phyloP scores from a whole-genome alignment of 176 grass and related monocot genomes.

The Miscanthus lutarioriparius region DNA sequence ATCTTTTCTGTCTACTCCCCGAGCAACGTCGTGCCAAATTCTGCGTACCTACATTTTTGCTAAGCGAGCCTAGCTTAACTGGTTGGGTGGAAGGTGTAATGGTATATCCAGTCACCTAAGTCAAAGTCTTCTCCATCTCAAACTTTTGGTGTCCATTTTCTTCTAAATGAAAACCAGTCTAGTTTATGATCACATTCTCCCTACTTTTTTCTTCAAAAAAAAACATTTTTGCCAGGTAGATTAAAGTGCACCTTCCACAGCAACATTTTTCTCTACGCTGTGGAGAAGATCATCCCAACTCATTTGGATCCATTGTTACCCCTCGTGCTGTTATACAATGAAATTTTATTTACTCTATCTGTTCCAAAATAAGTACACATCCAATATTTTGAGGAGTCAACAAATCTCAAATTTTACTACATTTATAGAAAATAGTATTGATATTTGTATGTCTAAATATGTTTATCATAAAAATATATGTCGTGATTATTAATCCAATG shows the following conservation, averaged over 20 bases:
- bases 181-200: background rate
- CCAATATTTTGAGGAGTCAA: background rate
- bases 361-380: too few relatives aligned
- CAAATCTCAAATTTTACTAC: too few relatives aligned
- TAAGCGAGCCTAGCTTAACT: background rate
- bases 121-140: background rate
- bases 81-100: background rate
- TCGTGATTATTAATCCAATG: background rate
- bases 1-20: background rate
- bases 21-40: background rate
- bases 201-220: background rate
- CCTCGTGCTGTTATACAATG: background rate
- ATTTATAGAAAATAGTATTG: too few relatives aligned
- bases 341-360: background rate
- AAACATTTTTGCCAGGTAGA: background rate
- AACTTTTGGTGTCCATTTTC: background rate
- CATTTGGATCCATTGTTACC: too few relatives aligned
- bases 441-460: background rate
- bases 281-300: background rate
- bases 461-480: background rate
- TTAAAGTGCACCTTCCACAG: background rate
- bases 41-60: background rate
- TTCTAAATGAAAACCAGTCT: background rate
- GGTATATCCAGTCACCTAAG: background rate
- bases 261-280: background rate